These are phyloP conservation scores for Pharus latifolius DNA, from an alignment of 176 grass and related monocot species.

Conservation along the genomic window DNA sequence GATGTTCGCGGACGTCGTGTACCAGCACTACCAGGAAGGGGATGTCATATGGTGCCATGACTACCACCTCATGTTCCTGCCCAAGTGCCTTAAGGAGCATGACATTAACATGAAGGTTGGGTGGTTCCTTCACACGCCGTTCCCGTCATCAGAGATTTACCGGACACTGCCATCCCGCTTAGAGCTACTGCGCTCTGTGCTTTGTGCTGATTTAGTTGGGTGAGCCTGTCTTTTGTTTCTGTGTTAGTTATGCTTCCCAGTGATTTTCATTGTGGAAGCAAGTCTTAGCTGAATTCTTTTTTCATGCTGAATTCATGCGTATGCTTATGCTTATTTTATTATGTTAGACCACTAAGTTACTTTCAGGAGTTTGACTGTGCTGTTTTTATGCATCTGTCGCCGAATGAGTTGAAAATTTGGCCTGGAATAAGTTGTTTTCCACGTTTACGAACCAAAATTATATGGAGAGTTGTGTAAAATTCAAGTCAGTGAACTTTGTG, in stretches of 20 bases:
- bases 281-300: neutral
- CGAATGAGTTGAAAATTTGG: neutral
- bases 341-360: neutral
- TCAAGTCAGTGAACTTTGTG: neutral
- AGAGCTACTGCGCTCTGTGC: conserved; percentile 83
- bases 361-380: conserved; percentile 11
- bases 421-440: conserved; percentile 6
- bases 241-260: neutral
- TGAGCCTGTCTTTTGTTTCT: conserved; percentile 31
- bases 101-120: conserved; percentile 98
- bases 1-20: conserved; percentile 99
- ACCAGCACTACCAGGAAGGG: conserved; percentile 92
- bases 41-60: conserved; percentile 99
- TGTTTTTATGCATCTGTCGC: neutral
- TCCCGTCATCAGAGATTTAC: conserved; percentile 96
- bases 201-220: conserved; percentile 98
- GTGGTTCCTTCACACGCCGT: conserved; percentile 99
- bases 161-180: conserved; percentile 84
- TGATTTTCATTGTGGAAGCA: conserved; percentile 3
- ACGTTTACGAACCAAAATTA: neutral
- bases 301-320: conserved; percentile 3
- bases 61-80: conserved; percentile 99
- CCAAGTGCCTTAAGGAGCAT: conserved; percentile 90
- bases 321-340: neutral
- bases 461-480: neutral